Base-by-base conservation (phyloP, 495 filamentous ascomycete species). In the Penicillium soppii region DNA sequence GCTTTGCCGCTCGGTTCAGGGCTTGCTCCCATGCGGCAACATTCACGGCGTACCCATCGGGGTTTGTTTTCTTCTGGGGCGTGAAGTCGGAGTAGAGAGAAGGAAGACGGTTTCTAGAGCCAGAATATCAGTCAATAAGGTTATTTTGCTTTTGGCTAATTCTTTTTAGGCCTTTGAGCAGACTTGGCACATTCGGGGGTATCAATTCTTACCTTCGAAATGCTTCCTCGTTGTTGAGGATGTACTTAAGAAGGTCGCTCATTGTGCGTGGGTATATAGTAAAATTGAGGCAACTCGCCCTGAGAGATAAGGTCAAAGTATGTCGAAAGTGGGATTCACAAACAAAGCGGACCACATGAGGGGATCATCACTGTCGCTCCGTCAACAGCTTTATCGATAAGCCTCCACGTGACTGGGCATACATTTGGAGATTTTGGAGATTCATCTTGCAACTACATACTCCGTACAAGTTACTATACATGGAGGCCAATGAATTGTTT, bases 51-150 rank as follows among this genome's bases (percentile, higher is more conserved):
- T 91, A 98, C 54, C 91, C 92, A 59, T 95, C 91, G 1, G 92
- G 91, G 63, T 98, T 98, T 26, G 87, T 86, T 46, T 82, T 83
- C 52, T 80, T 81, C 54, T 92, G 91, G 29, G 78, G 65, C 4
- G 82, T 74, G 69, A 98, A 97, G 67, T 97, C 95, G 49, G 92
- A 96, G 72, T 96, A 98, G 43, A 98, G 83, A 12, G 92, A 92
- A 5, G 91, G 87, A 4, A 97, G 83, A 33, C 94, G 91, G 53
- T 85, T 82, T 70, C 88, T 94, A 23, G n/a, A 26, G 17, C 12
- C 5, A 16, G 10, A 5, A 27, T 33, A 17, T 1, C 0, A 23
- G 10, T 25, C 10, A 47, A 22, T 32, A 10, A n/a, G 35, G 41
- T 9, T 41, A 44, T 43, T 8, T 32, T 40, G 43, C 36, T 19